Evolutionary conservation across 2,329 filamentous ascomycete species (phyloP).

Genomic region (Epichloe coenophiala): DNA sequence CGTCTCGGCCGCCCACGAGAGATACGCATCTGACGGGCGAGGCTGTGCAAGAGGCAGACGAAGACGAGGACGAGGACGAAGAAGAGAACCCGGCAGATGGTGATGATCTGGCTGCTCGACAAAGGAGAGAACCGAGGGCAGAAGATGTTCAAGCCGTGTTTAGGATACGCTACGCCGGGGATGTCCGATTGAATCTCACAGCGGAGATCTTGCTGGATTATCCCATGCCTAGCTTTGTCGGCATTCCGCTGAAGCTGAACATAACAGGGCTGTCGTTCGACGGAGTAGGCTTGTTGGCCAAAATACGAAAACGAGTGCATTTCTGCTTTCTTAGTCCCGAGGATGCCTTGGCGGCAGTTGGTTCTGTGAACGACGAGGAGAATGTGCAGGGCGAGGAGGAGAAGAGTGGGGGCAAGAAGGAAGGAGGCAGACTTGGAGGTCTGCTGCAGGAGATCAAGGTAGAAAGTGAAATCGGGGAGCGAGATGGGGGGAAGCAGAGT

Average conservation of each 20-base stretch:
- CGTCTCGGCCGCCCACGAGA: slow-evolving; percentile 44
- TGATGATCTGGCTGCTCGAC: background rate
- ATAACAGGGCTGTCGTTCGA: slow-evolving; percentile 94
- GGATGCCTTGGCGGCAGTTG: slow-evolving; percentile 66
- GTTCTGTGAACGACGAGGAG: slow-evolving; percentile 27
- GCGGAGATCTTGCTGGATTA: slow-evolving; percentile 95
- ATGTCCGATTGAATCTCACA: slow-evolving; percentile 77
- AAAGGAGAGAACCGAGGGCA: slow-evolving; percentile 56
- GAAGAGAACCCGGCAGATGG: slow-evolving; percentile 13
- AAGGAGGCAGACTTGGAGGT: slow-evolving; percentile 43
- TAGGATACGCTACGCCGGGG: slow-evolving; percentile 76
- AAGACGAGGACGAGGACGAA: slow-evolving; percentile 17
- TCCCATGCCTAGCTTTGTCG: slow-evolving; percentile 95
- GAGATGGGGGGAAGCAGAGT: slow-evolving; percentile 88
- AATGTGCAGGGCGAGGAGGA: slow-evolving; percentile 10
- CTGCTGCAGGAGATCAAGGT: slow-evolving; percentile 86
- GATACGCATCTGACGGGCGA: slow-evolving; percentile 29
- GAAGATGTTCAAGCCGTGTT: slow-evolving; percentile 91
- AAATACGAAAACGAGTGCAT: slow-evolving; percentile 78
- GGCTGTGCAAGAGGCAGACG: slow-evolving; percentile 25
- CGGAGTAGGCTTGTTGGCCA: slow-evolving; percentile 80
- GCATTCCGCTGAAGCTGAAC: slow-evolving; percentile 84
- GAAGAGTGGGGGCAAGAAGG: slow-evolving; percentile 14
- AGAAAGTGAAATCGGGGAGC: slow-evolving; percentile 92
- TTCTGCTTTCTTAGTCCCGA: slow-evolving; percentile 92